phyloP scores from a whole-genome alignment of 2,329 filamentous ascomycete genomes.

The Pyrenochaeta sp. region DNA sequence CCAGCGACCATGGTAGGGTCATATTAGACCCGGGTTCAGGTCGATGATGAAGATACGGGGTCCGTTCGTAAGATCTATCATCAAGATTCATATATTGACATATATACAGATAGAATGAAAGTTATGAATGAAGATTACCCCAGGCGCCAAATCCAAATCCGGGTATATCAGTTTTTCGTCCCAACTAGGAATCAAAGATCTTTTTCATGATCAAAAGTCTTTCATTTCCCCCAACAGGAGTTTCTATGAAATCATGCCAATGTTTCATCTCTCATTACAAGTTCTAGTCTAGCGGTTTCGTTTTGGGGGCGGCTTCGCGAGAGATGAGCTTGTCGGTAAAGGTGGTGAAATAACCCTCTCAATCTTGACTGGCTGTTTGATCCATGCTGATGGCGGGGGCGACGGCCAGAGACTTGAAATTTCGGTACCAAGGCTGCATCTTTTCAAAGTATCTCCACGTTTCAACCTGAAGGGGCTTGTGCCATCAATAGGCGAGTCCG shows the following conservation, averaged over 20 bases:
- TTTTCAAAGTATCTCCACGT: slow-evolving; percentile 31
- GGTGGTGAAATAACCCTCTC: slow-evolving; percentile 3
- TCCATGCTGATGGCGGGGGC: slow-evolving; percentile 21
- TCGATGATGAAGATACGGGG: slow-evolving; percentile 15
- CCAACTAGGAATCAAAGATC: too few relatives aligned
- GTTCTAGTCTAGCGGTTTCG: too few relatives aligned
- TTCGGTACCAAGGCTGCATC: slow-evolving; percentile 21
- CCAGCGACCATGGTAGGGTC: too few relatives aligned
- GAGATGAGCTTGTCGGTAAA: neutral
- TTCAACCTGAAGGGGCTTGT: slow-evolving; percentile 39
- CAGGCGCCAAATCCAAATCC: slow-evolving; percentile 13
- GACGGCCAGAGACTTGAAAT: slow-evolving; percentile 26
- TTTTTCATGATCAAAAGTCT: neutral
- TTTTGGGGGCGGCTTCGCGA: too few relatives aligned
- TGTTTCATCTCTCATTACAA: too few relatives aligned
- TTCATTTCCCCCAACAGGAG: neutral
- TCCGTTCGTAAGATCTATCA: slow-evolving; percentile 26
- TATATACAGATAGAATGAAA: slow-evolving; percentile 33
- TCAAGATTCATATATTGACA: slow-evolving; percentile 31
- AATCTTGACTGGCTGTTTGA: slow-evolving; percentile 2
- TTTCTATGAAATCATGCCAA: too few relatives aligned
- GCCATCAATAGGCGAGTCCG: slow-evolving; percentile 38
- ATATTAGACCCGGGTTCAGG: too few relatives aligned
- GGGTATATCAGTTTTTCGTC: slow-evolving; percentile 29
- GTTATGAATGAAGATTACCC: slow-evolving; percentile 11